Percentiles rank a stretch among this genome's conserved stretches.
Conservation (phyloP, 495 filamentous ascomycete genomes). For the Cudoniella acicularis region DNA sequence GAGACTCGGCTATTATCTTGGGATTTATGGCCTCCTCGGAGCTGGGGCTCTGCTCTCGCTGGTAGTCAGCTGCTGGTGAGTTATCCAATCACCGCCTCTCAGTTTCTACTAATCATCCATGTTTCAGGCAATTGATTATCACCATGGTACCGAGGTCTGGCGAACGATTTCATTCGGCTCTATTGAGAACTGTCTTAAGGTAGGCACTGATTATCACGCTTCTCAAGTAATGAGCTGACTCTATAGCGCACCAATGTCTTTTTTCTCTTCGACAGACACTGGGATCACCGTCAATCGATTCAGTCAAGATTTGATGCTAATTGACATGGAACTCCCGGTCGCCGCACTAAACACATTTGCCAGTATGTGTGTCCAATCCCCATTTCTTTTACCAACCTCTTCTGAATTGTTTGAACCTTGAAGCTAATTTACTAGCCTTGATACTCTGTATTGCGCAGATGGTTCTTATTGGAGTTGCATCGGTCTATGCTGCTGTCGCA, state of each 20-base stretch:
- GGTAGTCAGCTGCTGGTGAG: not conserved
- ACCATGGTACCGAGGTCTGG: conserved; percentile 6
- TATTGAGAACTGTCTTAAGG: not conserved
- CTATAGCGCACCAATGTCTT: conserved; percentile 17
- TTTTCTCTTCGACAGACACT: conserved; percentile 22
- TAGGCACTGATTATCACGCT: conserved; percentile 18
- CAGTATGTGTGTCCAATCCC: conserved; percentile 1
- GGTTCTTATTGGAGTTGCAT: conserved; percentile 11
- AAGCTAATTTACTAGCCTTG: conserved; percentile 32
- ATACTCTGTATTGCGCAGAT: conserved; percentile 11
- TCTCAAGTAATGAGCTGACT: conserved; percentile 36
- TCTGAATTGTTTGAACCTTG: conserved; percentile 14
- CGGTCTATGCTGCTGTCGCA: conserved; percentile 27
- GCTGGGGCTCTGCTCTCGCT: not conserved
- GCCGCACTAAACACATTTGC: not conserved
- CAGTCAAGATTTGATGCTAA: conserved; percentile 10
- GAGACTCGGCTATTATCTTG: conserved; percentile 20
- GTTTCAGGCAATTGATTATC: conserved; percentile 11
- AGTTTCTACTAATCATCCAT: conserved; percentile 4
- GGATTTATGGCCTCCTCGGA: conserved; percentile 18
- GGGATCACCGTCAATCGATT: conserved; percentile 19
- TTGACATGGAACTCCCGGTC: conserved; percentile 21
- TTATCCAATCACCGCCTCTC: not conserved
- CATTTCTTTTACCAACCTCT: not conserved
- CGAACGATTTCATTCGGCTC: not conserved